Conservation (phyloP, 345 rosid species). For the Populus ilicifolia region DNA sequence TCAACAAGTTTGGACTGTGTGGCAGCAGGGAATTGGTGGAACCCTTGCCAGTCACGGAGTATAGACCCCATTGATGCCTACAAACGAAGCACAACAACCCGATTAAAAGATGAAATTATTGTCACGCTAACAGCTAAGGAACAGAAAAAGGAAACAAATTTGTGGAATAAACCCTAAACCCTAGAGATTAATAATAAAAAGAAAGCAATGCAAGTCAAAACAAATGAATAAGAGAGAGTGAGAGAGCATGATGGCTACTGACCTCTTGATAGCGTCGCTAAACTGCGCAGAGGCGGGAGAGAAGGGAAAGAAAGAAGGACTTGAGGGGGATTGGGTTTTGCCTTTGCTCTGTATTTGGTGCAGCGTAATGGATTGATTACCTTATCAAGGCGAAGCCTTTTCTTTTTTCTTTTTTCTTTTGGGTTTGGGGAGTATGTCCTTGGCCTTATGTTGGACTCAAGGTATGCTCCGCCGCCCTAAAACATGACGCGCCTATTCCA, state of each 20-base stretch:
- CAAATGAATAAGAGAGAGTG: neutral
- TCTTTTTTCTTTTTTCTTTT: neutral
- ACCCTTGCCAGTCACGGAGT: conserved; percentile 69
- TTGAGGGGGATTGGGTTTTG: neutral
- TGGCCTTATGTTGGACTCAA: neutral
- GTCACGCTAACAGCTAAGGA: neutral
- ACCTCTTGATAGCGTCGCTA: neutral
- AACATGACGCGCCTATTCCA: neutral
- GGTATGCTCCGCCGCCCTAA: neutral
- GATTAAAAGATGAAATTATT: neutral
- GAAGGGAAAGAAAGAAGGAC: neutral
- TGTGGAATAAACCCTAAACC: conserved; percentile 23
- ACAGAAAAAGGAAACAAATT: neutral
- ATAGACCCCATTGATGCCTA: conserved; percentile 26
- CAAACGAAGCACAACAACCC: neutral
- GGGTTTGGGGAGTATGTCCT: neutral
- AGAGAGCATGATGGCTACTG: neutral
- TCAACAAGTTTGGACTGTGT: conserved; percentile 69
- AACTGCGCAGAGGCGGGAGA: neutral
- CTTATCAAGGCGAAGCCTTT: conserved; percentile 5
- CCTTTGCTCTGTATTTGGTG: neutral
- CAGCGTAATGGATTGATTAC: neutral
- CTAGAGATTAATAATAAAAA: neutral
- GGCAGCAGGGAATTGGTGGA: conserved; percentile 76
- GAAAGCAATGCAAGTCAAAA: neutral